phyloP scores from a whole-genome alignment of 345 rosid genomes.

The Eucalyptus decipiens region DNA sequence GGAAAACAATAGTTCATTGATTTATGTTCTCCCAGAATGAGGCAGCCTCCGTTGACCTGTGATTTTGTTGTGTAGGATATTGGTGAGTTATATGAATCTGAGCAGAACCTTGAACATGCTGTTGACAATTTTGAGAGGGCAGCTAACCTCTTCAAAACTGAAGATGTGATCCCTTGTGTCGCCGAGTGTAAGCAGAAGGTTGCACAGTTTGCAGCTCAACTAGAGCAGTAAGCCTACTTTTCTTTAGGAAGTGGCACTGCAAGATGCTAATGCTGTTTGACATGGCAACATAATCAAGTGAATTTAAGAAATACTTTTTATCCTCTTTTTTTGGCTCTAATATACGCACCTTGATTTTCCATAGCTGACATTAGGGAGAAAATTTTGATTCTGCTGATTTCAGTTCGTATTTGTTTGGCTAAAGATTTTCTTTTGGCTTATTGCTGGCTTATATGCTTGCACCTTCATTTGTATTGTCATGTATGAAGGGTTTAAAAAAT shows the following conservation, averaged over 20 bases:
- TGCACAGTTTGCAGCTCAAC: constrained; percentile 84
- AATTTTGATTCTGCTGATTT: too few relatives aligned
- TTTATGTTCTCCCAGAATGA: too few relatives aligned
- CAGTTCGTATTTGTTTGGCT: too few relatives aligned
- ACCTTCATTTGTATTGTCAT: too few relatives aligned
- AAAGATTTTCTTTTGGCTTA: too few relatives aligned
- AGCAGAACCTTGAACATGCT: constrained; percentile 45
- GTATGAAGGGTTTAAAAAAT: too few relatives aligned
- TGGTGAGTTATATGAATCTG: constrained; percentile 65
- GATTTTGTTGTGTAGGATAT: constrained; percentile 43
- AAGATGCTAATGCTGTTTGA: background rate
- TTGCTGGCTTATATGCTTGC: too few relatives aligned
- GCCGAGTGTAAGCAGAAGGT: constrained; percentile 94
- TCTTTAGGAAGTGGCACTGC: background rate
- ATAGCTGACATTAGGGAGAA: too few relatives aligned
- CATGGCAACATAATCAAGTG: background rate
- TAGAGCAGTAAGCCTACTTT: constrained; percentile 58
- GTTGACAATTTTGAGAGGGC: constrained; percentile 60
- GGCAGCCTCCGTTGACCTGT: background rate
- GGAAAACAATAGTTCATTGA: too few relatives aligned
- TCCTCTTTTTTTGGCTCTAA: too few relatives aligned
- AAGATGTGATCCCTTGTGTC: constrained; percentile 81
- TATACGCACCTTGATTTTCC: too few relatives aligned
- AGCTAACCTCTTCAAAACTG: constrained; percentile 62
- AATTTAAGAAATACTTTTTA: background rate